Conservation (phyloP, 1,284 basidiomycete genomes). For the Irpex lacteus region DNA sequence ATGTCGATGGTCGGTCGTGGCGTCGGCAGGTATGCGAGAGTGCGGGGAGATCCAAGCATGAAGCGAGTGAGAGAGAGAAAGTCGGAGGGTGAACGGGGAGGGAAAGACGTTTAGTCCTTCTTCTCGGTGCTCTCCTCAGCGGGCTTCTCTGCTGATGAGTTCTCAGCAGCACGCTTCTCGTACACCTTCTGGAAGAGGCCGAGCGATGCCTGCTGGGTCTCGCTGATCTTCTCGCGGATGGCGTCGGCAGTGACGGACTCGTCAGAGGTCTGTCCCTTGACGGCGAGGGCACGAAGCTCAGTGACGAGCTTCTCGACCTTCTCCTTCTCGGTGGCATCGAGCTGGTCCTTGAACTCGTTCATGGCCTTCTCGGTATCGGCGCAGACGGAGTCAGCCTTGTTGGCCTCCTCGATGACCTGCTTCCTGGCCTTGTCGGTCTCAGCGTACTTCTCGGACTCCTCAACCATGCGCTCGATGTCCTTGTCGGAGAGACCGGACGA, state of each 20-base stretch:
- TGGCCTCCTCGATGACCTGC: slow-evolving; percentile 92
- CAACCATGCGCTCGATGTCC: slow-evolving; percentile 97
- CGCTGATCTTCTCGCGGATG: slow-evolving; percentile 92
- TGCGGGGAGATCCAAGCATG: slow-evolving; percentile 7
- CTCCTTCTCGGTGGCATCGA: slow-evolving; percentile 89
- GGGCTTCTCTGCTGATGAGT: slow-evolving; percentile 43
- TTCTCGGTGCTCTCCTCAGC: slow-evolving; percentile 59
- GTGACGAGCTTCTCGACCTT: slow-evolving; percentile 86
- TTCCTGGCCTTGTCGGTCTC: slow-evolving; percentile 90
- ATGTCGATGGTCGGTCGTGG: slow-evolving; percentile 15
- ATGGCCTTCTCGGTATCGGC: slow-evolving; percentile 95
- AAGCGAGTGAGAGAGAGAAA: slow-evolving; percentile 9
- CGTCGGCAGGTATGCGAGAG: neutral
- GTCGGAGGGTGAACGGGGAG: neutral
- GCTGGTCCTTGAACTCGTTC: slow-evolving; percentile 96
- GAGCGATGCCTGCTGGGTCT: slow-evolving; percentile 95
- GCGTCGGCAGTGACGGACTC: slow-evolving; percentile 77
- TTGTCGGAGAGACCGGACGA: slow-evolving; percentile 95
- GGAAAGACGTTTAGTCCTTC: slow-evolving; percentile 54
- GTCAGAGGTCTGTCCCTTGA: slow-evolving; percentile 90
- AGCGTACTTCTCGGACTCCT: slow-evolving; percentile 92
- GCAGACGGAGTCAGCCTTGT: slow-evolving; percentile 95
- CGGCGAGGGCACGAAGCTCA: slow-evolving; percentile 88
- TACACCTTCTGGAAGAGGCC: slow-evolving; percentile 99
- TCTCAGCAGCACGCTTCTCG: slow-evolving; percentile 84